Evolutionary conservation across 305 asterid genomes (phyloP), one percentile per base, ranked within the genome.

Genomic region (Fraxinus floribunda): DNA sequence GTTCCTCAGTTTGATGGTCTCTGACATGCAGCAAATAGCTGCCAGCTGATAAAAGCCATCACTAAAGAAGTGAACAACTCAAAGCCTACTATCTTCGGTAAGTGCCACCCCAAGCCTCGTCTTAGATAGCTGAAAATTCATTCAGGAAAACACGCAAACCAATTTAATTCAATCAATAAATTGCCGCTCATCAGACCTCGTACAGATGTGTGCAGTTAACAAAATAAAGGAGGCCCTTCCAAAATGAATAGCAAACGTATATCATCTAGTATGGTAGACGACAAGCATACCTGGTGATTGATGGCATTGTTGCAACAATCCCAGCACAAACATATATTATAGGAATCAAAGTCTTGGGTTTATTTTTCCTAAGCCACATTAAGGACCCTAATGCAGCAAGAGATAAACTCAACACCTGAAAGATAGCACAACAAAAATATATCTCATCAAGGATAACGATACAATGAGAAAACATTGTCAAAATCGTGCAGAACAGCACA

Each of bases 21-120:
- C 87, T 97, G 99, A 87, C 99, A 95, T 57, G 95, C 94, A 22
- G 90, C 79, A 81, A 92, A 93, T 70, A 97, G 87, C 85, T 97
- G 99, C 98, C 98, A 97, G 92, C 99, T 95, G 81, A 93, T 84
- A 82, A 95, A 93, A 83, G 99, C 98, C 97, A 95, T 92, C 77
- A 83, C 87, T 91, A 97, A 87, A 35, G 99, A 95, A 81, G 96
- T 85, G 84, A 91, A 87, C n/a, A 97, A 87, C 89, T 97, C 97
- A 79, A 97, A 94, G 83, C 98, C 98, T 44, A 97, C 98, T 18
- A 95, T 88, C 86, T 93, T 88, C 0, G 97, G 92, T n/a, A 94
- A 89, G 74, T 94, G 95, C 99, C 99, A 97, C 77, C 97, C 98
- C 87, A 94, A 82, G 11, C 97, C 90, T 79, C 80, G 92, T 82